Evolutionary conservation across 2,329 filamentous ascomycete genomes (phyloP), one percentile per base, ranked within the genome.

Genomic region (Fusarium musae): DNA sequence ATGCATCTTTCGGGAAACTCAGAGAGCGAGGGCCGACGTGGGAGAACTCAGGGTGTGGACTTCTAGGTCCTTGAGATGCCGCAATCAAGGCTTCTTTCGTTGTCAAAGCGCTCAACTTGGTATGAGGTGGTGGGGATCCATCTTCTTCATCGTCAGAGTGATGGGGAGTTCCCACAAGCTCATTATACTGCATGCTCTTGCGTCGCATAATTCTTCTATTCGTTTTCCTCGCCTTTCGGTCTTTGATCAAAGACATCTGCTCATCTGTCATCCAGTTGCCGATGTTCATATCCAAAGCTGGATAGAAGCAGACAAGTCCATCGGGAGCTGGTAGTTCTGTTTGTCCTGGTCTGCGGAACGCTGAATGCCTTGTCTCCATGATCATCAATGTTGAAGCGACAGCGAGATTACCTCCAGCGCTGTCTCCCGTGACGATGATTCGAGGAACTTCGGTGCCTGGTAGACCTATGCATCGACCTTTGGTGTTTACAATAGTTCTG

Each of bases 231-330:
- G 91, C 91, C 65, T 91, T 89, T 16, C 94, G 91, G 72, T 97
- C 95, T 73, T 94, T 92, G 72, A 99, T 97, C 69, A 99, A 84
- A 0, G 94, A 91, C 94, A 98, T 97, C 80, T 99, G 95, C 81
- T 98, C 96, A 77, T 98, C 96, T 1, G 94, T 95, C 95, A 99
- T 98, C 96, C 96, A 99, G 81, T 95, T 98, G 42, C 94, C 94
- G 74, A 98, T 98, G 78, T 97, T 98, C 93, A 98, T 95, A 78
- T 98, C 96, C 66, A 99, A 84, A 0, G 92, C 92, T 2, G 96
- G 96, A 78, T 99, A 99, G 66, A 97, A 91, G 54, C 97, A 87
- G 1, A 98, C 87, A 12, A 98, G 83, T 0, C 95, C 96, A 59
- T 93, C 92, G 0, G 96, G 96, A 0, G 89, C 80, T 1, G 95